Percentiles rank a stretch among this genome's conserved stretches.
Evolutionary conservation across 441 rosid genomes (phyloP).

Genomic region (Rhodomyrtus psidioides): DNA sequence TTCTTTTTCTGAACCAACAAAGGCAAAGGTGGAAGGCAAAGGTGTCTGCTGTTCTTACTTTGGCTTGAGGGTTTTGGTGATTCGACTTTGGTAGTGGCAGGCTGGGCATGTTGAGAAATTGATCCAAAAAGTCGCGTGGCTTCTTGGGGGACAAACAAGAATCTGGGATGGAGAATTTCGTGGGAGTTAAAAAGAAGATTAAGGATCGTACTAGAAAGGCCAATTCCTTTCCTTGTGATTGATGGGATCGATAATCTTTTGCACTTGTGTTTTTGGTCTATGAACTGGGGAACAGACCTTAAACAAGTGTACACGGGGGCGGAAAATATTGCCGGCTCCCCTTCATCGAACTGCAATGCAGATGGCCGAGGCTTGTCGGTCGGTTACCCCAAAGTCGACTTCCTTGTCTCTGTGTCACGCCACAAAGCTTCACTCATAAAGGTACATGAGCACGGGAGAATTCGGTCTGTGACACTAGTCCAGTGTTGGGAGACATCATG

Average conservation of each 20-base stretch:
- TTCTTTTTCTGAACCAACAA: neutral
- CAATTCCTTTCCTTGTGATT: neutral
- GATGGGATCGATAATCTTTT: neutral
- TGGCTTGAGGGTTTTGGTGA: neutral
- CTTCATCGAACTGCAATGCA: too few species aligned
- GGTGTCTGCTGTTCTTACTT: neutral
- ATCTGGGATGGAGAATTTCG: neutral
- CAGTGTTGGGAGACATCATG: too few species aligned
- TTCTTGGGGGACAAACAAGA: neutral
- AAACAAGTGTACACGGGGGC: too few species aligned
- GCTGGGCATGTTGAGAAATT: neutral
- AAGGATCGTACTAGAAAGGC: neutral
- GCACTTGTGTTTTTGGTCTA: neutral
- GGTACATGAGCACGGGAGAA: too few species aligned
- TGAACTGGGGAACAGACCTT: neutral
- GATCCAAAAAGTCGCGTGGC: neutral
- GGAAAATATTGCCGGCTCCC: too few species aligned
- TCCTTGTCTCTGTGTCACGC: too few species aligned
- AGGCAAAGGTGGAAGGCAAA: neutral
- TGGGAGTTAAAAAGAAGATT: neutral
- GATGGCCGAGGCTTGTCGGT: too few species aligned
- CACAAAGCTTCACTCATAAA: too few species aligned
- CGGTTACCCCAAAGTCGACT: too few species aligned
- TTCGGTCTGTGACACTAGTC: too few species aligned
- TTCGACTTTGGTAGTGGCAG: neutral